Percentiles rank a stretch among this genome's conserved stretches.
Evolutionary conservation across 2,329 filamentous ascomycete genomes (phyloP).

Genomic region (Exserohilum turcica): DNA sequence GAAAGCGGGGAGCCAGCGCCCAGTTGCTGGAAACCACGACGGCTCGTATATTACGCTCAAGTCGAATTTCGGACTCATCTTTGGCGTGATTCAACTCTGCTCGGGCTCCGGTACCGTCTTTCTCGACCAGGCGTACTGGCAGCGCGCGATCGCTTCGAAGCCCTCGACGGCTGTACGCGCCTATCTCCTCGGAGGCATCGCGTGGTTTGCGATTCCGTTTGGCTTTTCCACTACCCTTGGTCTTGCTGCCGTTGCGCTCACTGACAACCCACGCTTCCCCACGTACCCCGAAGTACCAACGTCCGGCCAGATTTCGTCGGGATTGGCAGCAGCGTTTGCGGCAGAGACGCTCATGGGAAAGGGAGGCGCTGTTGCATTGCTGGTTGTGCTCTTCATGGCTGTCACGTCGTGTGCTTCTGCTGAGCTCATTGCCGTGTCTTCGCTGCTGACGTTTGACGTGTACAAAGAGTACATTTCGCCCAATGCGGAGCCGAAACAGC

Average conservation of each 20-base stretch:
- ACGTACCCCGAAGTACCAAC: constrained; percentile 47
- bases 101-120: constrained; percentile 48
- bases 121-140: constrained; percentile 55
- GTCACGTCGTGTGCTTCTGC: constrained; percentile 47
- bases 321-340: constrained; percentile 38
- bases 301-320: constrained; percentile 34
- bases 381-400: constrained; percentile 44
- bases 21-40: constrained; percentile 47
- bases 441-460: constrained; percentile 51
- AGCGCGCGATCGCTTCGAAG: constrained; percentile 48
- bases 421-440: constrained; percentile 50
- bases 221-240: constrained; percentile 55
- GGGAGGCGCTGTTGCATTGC: constrained; percentile 35
- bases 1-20: constrained; percentile 44
- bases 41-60: constrained; percentile 51
- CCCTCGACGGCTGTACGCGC: constrained; percentile 36
- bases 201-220: constrained; percentile 57
- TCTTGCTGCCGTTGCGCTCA: constrained; percentile 53
- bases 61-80: constrained; percentile 52
- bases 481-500: constrained; percentile 40
- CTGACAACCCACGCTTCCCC: constrained; percentile 50
- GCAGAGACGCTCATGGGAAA: constrained; percentile 38
- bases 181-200: constrained; percentile 51
- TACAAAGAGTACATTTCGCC: constrained; percentile 52
- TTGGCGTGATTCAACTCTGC: constrained; percentile 52